Conservation (phyloP, 2,329 filamentous ascomycete genomes). For the Scolecobasidium constrictum region DNA sequence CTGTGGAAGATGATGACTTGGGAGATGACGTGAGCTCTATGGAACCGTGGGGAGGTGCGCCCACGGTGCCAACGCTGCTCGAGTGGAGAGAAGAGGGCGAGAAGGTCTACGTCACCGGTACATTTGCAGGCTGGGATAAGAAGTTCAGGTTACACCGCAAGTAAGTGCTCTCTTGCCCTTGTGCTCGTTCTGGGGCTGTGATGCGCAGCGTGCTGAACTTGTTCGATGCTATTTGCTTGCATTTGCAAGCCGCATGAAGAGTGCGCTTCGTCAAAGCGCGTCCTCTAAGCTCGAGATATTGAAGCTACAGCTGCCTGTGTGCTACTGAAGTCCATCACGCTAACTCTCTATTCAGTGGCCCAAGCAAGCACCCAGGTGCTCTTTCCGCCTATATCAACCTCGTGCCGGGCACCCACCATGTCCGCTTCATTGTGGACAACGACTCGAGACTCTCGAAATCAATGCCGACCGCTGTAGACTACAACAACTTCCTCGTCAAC, state of each 20-base stretch:
- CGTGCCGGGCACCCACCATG: constrained; percentile 86
- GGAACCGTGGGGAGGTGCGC: constrained; percentile 53
- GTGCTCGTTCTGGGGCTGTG: background rate
- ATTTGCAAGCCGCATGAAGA: too few species aligned
- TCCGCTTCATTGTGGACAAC: constrained; percentile 91
- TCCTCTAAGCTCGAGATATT: too few species aligned
- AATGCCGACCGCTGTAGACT: constrained; percentile 90
- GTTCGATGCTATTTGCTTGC: background rate
- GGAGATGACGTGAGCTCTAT: constrained; percentile 28
- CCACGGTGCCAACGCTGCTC: constrained; percentile 71
- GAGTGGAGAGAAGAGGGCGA: constrained; percentile 79
- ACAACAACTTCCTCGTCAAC: constrained; percentile 95
- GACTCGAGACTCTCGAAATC: constrained; percentile 83
- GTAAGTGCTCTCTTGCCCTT: constrained; percentile 49
- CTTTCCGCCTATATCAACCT: constrained; percentile 73
- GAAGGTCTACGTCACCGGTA: constrained; percentile 92
- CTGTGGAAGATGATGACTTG: constrained; percentile 64
- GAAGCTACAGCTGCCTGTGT: too few species aligned
- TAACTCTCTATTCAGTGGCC: too few species aligned
- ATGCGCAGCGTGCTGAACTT: background rate
- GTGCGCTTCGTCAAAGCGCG: too few species aligned
- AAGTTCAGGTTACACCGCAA: constrained; percentile 80
- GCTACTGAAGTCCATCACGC: too few species aligned
- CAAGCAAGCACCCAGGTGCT: constrained; percentile 38
- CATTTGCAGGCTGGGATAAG: constrained; percentile 93